phyloP scores from a whole-genome alignment of 2,329 filamentous ascomycete genomes.

The Calonectria fujianensis region DNA sequence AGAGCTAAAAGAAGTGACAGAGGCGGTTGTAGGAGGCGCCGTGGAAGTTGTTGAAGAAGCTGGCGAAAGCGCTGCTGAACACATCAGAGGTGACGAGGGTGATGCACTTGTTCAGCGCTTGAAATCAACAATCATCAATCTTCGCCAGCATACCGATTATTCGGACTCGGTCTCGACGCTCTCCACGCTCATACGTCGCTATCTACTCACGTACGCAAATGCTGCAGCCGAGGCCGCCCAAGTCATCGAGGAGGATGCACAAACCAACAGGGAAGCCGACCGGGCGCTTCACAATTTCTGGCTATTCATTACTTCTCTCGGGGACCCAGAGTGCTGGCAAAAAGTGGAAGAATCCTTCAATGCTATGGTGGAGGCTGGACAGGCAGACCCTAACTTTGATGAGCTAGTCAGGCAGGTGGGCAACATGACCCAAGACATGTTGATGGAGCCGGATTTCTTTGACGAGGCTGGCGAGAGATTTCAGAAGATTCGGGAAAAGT shows the following conservation, averaged over 20 bases:
- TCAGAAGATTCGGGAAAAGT: constrained; percentile 70
- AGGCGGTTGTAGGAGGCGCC: constrained; percentile 72
- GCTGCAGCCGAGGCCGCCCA: constrained; percentile 80
- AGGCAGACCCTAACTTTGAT: constrained; percentile 89
- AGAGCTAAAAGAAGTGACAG: constrained; percentile 73
- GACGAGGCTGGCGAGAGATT: constrained; percentile 79
- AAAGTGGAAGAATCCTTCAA: constrained; percentile 81
- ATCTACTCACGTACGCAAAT: constrained; percentile 85
- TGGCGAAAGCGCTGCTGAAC: constrained; percentile 82
- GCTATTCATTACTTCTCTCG: constrained; percentile 87
- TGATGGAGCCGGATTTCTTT: constrained; percentile 91
- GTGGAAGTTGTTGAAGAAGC: constrained; percentile 75
- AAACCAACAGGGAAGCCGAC: constrained; percentile 84
- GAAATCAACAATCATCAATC: constrained; percentile 83
- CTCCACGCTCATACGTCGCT: constrained; percentile 84
- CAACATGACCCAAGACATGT: constrained; percentile 84
- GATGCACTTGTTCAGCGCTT: constrained; percentile 84
- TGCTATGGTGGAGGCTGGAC: constrained; percentile 82
- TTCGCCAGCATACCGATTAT: constrained; percentile 88
- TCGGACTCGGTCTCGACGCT: constrained; percentile 89
- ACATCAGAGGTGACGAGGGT: constrained; percentile 82
- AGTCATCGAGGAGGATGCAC: constrained; percentile 81
- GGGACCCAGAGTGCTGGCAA: constrained; percentile 84
- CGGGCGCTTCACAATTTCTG: constrained; percentile 87
- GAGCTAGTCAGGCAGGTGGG: constrained; percentile 83